Conservation (phyloP, 139 green algal genomes). For the Coelastrella sp. region DNA sequence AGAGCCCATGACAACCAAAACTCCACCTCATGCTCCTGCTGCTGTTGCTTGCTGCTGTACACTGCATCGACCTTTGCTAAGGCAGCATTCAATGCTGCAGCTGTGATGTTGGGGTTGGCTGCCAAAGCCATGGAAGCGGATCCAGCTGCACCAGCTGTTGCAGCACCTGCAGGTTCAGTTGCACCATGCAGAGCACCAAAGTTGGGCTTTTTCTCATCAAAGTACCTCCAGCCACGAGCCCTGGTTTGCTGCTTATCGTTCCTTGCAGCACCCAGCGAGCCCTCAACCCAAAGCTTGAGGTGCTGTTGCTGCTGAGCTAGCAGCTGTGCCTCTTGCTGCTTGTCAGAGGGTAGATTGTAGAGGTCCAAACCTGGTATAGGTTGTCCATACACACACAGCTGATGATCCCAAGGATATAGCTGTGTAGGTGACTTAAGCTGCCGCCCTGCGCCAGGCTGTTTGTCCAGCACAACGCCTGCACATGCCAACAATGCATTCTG, state of each 20-base stretch:
- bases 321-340: constrained; percentile 12
- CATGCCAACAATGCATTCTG: constrained; percentile 14
- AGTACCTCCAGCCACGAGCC: constrained; percentile 11
- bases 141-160: not conserved
- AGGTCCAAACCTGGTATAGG: constrained; percentile 13
- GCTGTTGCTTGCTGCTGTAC: not conserved
- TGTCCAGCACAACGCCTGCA: not conserved
- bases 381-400: constrained; percentile 5
- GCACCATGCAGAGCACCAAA: not conserved
- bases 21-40: not conserved
- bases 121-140: not conserved
- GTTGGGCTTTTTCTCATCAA: not conserved
- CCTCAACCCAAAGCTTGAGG: not conserved
- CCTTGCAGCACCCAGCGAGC: not conserved
- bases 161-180: not conserved
- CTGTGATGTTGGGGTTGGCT: not conserved
- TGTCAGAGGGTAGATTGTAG: constrained; percentile 12
- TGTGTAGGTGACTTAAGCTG: not conserved
- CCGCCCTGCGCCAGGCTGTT: not conserved
- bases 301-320: not conserved
- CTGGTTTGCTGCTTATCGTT: not conserved
- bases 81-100: not conserved
- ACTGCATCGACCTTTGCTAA: not conserved
- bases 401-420: not conserved
- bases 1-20: constrained; percentile 35